A percentile compares a stretch with the other conserved stretches of the same genome.
Conservation (phyloP, 768 basidiomycete genomes). For the Termitomyces sp. region DNA sequence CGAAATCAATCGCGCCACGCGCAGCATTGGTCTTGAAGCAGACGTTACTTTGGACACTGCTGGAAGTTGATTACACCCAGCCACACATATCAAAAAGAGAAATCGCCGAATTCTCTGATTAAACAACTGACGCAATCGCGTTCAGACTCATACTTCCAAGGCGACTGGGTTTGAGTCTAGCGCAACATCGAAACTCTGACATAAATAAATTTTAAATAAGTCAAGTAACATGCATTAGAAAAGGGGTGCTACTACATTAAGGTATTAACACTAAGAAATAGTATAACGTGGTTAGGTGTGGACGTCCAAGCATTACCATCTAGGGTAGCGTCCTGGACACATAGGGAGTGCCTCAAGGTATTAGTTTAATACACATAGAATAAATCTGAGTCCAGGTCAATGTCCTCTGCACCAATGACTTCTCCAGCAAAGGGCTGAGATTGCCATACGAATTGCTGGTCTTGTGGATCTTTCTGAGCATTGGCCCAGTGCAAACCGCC, state of each 20-base stretch:
- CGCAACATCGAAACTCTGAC: too few relatives aligned
- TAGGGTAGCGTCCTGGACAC: neutral
- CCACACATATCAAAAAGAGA: too few relatives aligned
- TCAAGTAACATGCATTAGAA: neutral
- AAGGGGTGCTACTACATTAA: neutral
- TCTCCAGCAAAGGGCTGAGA: conserved; percentile 39
- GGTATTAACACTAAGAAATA: neutral
- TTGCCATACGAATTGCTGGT: conserved; percentile 49
- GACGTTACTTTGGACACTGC: too few relatives aligned
- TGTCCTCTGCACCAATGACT: conserved; percentile 24
- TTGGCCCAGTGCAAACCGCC: conserved; percentile 75
- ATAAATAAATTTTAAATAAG: too few relatives aligned
- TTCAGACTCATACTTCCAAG: too few relatives aligned
- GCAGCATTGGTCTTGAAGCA: too few relatives aligned
- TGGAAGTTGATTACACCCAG: too few relatives aligned
- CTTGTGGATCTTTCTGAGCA: conserved; percentile 38
- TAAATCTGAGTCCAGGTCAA: conserved; percentile 28
- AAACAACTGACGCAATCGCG: too few relatives aligned
- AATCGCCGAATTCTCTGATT: too few relatives aligned
- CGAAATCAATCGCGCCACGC: too few relatives aligned
- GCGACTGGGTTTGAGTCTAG: too few relatives aligned
- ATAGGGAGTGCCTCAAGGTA: neutral
- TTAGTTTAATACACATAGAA: conserved; percentile 27
- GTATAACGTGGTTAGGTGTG: neutral
- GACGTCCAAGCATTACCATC: neutral